These are phyloP conservation scores for Cordyceps fumosorosea DNA, from an alignment of 2,329 filamentous ascomycete species.

Conservation along the genomic window DNA sequence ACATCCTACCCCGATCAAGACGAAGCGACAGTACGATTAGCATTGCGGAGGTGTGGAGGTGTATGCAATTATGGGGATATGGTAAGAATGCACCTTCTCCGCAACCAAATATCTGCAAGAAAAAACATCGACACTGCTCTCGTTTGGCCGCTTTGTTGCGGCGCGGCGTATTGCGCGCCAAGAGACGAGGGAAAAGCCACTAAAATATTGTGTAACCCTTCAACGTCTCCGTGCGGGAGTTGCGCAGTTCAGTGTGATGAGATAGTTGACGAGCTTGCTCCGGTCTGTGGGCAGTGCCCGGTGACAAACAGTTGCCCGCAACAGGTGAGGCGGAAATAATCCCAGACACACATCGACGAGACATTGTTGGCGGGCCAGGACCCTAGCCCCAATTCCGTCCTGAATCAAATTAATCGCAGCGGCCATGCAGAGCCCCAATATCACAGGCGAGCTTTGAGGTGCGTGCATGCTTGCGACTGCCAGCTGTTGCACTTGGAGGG, in stretches of 20 bases:
- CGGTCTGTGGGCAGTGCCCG: too few species aligned
- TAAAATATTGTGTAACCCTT: too few species aligned
- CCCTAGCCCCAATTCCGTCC: neutral
- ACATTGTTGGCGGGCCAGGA: conserved; percentile 3
- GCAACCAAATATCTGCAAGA: neutral
- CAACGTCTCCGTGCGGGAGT: too few species aligned
- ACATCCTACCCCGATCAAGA: neutral
- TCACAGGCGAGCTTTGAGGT: neutral
- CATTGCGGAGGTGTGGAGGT: neutral
- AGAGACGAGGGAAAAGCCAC: too few species aligned
- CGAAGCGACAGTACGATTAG: neutral
- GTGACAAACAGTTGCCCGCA: neutral
- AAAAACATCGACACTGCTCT: neutral
- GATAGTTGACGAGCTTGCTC: too few species aligned
- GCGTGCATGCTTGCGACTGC: neutral
- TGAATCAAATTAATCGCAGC: neutral
- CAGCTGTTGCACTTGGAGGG: too few species aligned
- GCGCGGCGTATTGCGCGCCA: too few species aligned
- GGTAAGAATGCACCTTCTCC: neutral
- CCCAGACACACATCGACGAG: conserved; percentile 3
- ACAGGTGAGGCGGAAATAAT: conserved; percentile 5
- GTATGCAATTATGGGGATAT: neutral
- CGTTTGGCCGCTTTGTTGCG: neutral
- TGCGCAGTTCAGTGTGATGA: too few species aligned
- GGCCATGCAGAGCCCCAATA: neutral